Evolutionary conservation across 441 rosid species (phyloP), one percentile per base, ranked within the genome.

Genomic region (Pelargonium citronellum): DNA sequence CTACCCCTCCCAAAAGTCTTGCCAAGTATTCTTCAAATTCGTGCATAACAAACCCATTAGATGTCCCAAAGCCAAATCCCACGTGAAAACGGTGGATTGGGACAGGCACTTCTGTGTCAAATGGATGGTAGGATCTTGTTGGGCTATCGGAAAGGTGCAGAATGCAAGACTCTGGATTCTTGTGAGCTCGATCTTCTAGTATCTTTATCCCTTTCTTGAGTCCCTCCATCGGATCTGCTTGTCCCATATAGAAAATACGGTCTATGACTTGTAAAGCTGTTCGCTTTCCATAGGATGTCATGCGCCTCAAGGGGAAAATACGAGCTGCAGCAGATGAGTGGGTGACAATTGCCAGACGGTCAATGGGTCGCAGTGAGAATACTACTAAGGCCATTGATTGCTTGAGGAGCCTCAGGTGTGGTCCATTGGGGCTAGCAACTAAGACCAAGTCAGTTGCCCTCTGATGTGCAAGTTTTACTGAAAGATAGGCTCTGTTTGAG

Each of bases 351-450:
- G 97, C 82, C 70, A 91, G 74, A 73, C 97, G 91, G 63, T 91
- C 96, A 51, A 82, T 75, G 0, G 94, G 82, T 44, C 90, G 80
- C 75, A 91, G 88, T 34, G 94, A 88, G 77, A 86, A 88, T 11
- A 84, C 89, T 64, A 88, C 91, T 53, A 88, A 68, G 66, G 92
- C 89, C 97, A 91, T 86, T 17, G 92, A 76, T 63, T 91, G 97
- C 82, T 88, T 91, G 67, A 89, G 83, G 73, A 91, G 94, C 76
- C 90, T 82, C 68, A 84, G 76, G 78, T 91, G 91, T 0, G 94
- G 94, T 1, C 94, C 97, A 4, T 85, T 86, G 67, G 96, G 94
- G 79, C 90, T 86, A n/a, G 89, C 91, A 61, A 91, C 87, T 64
- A 91, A 74, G 47, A 91, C 91, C 79, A 89, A 69, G 82, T 91